Conservation (phyloP, 2,329 filamentous ascomycete species). For the Dactylella cylindrospora region DNA sequence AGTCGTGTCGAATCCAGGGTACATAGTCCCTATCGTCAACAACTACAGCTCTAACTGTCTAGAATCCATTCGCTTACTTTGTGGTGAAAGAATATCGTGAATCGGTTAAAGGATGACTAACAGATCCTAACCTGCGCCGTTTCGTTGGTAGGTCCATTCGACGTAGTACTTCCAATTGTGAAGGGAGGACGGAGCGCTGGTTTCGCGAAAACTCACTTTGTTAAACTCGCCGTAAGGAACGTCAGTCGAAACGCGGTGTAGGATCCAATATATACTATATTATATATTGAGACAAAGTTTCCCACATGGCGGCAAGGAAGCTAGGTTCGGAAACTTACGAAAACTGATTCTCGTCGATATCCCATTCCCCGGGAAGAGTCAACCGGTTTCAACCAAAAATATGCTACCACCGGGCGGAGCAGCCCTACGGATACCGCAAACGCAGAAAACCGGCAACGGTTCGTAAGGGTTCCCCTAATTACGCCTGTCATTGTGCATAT, state of each 20-base stretch:
- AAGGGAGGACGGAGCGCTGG: conserved; percentile 8
- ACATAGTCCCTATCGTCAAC: too few relatives aligned
- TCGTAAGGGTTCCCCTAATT: too few relatives aligned
- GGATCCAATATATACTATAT: too few relatives aligned
- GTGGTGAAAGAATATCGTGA: conserved; percentile 26
- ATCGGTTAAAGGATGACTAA: background rate
- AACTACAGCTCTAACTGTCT: conserved; percentile 12
- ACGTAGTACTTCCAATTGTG: conserved; percentile 8
- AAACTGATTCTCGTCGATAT: conserved; percentile 30
- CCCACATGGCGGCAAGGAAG: too few relatives aligned
- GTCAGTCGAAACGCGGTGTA: too few relatives aligned
- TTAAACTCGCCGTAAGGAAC: too few relatives aligned
- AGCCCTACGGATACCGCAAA: background rate
- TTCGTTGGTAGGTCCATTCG: background rate
- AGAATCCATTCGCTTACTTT: conserved; percentile 1
- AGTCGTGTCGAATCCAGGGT: too few relatives aligned
- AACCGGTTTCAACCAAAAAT: conserved; percentile 26
- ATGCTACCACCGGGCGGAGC: conserved; percentile 2
- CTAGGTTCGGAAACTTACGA: conserved; percentile 15
- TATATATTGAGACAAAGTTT: too few relatives aligned
- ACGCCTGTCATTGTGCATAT: too few relatives aligned
- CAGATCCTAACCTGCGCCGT: too few relatives aligned
- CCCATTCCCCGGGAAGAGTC: conserved; percentile 7
- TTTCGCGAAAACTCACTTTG: conserved; percentile 4
- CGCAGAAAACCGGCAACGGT: too few relatives aligned